These are phyloP conservation scores for Epichloe sibirici DNA, from an alignment of 2,329 filamentous ascomycete genomes.

Conservation along the genomic window DNA sequence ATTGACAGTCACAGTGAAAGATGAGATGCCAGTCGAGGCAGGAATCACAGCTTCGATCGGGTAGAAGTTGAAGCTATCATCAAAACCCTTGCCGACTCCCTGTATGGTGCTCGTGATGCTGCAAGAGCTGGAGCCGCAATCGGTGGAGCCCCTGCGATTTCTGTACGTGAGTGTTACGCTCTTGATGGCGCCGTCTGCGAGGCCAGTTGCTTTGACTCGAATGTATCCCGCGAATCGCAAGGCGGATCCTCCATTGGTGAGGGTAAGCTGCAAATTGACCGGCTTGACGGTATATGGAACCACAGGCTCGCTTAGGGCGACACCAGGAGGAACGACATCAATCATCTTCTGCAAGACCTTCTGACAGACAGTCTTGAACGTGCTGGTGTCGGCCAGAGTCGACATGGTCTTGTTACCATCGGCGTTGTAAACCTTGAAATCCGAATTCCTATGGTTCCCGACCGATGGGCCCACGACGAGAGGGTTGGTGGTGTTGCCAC, in stretches of 20 bases:
- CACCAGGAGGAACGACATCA: conserved; percentile 41
- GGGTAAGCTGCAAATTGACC: conserved; percentile 40
- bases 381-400: conserved; percentile 29
- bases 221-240: conserved; percentile 43
- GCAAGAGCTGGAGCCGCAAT: conserved; percentile 30
- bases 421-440: conserved; percentile 42
- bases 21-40: conserved; percentile 46
- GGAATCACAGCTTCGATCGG: conserved; percentile 39
- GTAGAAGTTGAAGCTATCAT: conserved; percentile 47
- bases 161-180: conserved; percentile 43
- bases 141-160: conserved; percentile 36
- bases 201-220: conserved; percentile 40
- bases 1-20: conserved; percentile 43
- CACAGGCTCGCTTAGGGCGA: conserved; percentile 39
- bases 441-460: conserved; percentile 33
- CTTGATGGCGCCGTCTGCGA: conserved; percentile 28
- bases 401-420: conserved; percentile 44
- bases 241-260: conserved; percentile 34
- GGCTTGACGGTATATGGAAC: conserved; percentile 48
- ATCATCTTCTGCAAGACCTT: conserved; percentile 47
- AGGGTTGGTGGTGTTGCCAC: conserved; percentile 40
- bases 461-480: conserved; percentile 40
- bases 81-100: conserved; percentile 42
- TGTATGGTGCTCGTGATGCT: conserved; percentile 32
- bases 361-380: conserved; percentile 36